These are phyloP conservation scores for Flaveria brownii DNA, from an alignment of 129 eudicot species.

Conservation along the genomic window DNA sequence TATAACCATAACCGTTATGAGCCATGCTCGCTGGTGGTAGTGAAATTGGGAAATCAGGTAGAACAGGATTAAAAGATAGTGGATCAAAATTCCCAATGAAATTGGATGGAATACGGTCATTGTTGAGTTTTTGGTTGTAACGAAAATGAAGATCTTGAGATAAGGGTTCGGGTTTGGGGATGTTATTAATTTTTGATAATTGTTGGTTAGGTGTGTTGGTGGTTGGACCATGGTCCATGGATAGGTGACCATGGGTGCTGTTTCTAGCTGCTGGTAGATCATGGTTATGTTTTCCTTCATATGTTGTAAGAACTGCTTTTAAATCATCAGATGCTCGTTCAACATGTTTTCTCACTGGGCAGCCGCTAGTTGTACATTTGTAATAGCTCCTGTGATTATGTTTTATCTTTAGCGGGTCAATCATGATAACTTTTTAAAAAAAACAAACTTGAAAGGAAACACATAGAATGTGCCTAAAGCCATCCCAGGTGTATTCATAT, in stretches of 20 bases:
- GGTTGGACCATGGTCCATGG: conserved; percentile 33
- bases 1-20: conserved; percentile 34
- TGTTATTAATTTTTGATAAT: conserved; percentile 32
- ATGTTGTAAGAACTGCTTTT: conserved; percentile 67
- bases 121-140: conserved; percentile 37
- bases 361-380: conserved; percentile 71
- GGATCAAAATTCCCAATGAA: conserved; percentile 43
- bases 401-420: conserved; percentile 3
- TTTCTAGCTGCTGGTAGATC: conserved; percentile 60
- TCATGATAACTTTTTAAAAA: neutral
- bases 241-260: conserved; percentile 38
- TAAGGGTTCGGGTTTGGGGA: conserved; percentile 47
- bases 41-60: conserved; percentile 47
- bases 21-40: conserved; percentile 39
- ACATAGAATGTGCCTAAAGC: neutral
- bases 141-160: conserved; percentile 44
- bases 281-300: conserved; percentile 78
- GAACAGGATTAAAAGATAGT: conserved; percentile 39
- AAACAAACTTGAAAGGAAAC: neutral
- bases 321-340: conserved; percentile 68
- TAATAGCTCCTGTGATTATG: conserved; percentile 63
- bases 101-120: conserved; percentile 37
- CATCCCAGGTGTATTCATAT: neutral
- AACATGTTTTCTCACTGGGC: conserved; percentile 73
- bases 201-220: conserved; percentile 24